Evolutionary conservation across 2,329 filamentous ascomycete species (phyloP), one percentile per base, ranked within the genome.

Genomic region (Tolypocladium sp.): DNA sequence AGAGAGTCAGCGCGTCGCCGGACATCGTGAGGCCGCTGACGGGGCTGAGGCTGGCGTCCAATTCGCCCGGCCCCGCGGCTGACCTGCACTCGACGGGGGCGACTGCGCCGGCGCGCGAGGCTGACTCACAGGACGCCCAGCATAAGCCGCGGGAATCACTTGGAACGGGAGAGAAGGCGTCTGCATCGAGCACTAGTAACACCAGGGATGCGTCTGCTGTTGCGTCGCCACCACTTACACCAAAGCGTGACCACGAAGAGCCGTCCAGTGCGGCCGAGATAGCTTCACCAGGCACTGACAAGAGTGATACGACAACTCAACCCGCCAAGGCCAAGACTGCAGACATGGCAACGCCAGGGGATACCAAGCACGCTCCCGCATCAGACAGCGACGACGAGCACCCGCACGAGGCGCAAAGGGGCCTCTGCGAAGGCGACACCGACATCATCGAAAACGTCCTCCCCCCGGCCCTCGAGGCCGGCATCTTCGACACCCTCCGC

Each of bases 371-470:
- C n/a, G 33, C 20, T 25, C 42, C 52, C 56, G 53, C 51, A 30
- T 55, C 44, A 35, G 42, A 54, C 37, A 51, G 57, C 30, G 44
- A 63, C 13, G 57, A 42, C 46, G 51, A 63, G 35, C 62, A 64
- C 30, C 42, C 38, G 25, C 55, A 57, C 5, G 33, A 62, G n/a
- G 65, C 69, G 41, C 74, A 78, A 12, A 82, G 83, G 61, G 72
- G 72, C 8, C 82, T 96, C 56, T 92, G 90, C 53, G 89, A 92
- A 70, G 89, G 91, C 9, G 92, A 96, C 69, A 95, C 91, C 0
- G 82, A 80, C 49, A 81, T 97, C 46, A 78, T 92, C 42, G 78
- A 86, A 62, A 77, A 92, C 62, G 74, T 96, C 38, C 80, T 97
- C 2, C 79, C 89, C 1, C 68, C 73, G 0, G 68, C 76, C 8